Evolutionary conservation across 108 stramenopile species (phyloP), one percentile per base, ranked within the genome.

Genomic region (Licmophora abbreviata): DNA sequence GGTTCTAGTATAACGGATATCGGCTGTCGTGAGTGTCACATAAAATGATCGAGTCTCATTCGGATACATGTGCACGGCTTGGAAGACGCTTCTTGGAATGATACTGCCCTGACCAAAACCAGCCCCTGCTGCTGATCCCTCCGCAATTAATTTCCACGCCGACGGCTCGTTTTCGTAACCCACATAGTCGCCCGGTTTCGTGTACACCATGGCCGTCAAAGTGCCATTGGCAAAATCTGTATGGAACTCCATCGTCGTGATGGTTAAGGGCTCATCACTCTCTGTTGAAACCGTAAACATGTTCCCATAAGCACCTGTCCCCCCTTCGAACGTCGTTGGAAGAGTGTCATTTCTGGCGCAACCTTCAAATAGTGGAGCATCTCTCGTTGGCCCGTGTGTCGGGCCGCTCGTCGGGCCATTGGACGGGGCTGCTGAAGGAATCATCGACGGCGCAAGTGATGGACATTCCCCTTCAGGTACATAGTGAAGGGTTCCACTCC

Each of bases 201-300:
- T 44, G 17, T 15, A 44, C 20, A 44, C 17, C 17, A 15, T 18
- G 8, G 17, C 43, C 7, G 17, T 9, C 8, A 44, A 21, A 12
- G 9, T 35, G 34, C 34, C 34, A 35, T 12, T 12, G 15, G 15
- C 43, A 7, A 21, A 15, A 7, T 44, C 17, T 44, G 43, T 44
- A 44, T 44, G 43, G 8, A 44, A 9, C 9, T 8, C 8, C 8
- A 44, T 8, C 15, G 43, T 44, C 17, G 17, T 44, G 8, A 44
- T 44, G 8, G 8, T 18, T 8, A 44, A 8, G 12, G 34, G 34
- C 17, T 44, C 17, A n/a, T 17, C 17, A 21, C 8, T 9, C 22
- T n/a, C 9, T 21, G 43, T 44, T 1, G 48, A 32, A 8, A 44
- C 43, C 15, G 43, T 44, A 44, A 44, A 44, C 43, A 44, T 44